Evolutionary conservation across 345 rosid genomes (phyloP).

Genomic region (Brassica carinata): DNA sequence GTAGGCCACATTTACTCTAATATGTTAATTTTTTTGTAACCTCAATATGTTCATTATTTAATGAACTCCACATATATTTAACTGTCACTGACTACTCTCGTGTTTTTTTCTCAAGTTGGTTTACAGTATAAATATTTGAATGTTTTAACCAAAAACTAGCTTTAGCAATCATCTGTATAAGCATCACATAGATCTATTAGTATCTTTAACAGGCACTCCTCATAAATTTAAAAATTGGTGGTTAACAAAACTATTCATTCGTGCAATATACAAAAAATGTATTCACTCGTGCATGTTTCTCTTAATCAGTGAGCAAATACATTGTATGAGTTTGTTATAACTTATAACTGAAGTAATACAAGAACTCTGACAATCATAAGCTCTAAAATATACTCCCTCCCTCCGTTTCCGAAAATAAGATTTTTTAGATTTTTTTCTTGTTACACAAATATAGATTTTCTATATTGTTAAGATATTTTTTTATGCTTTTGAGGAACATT

Average conservation of each 20-base stretch:
- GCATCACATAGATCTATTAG: background rate
- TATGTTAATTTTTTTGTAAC: background rate
- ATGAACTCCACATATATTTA: background rate
- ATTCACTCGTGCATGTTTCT: slow-evolving; percentile 33
- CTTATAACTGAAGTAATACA: slow-evolving; percentile 4
- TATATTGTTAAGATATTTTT: too few relatives aligned
- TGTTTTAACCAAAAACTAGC: background rate
- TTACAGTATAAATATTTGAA: background rate
- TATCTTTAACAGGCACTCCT: background rate
- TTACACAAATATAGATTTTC: too few relatives aligned
- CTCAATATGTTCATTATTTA: background rate
- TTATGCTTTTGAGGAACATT: too few relatives aligned
- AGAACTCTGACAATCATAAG: slow-evolving; percentile 20
- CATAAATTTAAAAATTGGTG: slow-evolving; percentile 1
- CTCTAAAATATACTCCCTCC: background rate
- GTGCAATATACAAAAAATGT: slow-evolving; percentile 6
- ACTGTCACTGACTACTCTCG: background rate
- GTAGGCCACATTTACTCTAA: background rate
- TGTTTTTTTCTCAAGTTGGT: background rate
- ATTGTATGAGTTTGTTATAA: slow-evolving; percentile 26
- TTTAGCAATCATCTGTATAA: background rate
- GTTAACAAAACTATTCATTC: slow-evolving; percentile 10
- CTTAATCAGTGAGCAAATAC: slow-evolving; percentile 23
- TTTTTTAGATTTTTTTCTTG: too few relatives aligned
- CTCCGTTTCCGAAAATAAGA: too few relatives aligned